Base-by-base conservation (phyloP, 306 rosid genomes). In the Dalbergia cultrata region DNA sequence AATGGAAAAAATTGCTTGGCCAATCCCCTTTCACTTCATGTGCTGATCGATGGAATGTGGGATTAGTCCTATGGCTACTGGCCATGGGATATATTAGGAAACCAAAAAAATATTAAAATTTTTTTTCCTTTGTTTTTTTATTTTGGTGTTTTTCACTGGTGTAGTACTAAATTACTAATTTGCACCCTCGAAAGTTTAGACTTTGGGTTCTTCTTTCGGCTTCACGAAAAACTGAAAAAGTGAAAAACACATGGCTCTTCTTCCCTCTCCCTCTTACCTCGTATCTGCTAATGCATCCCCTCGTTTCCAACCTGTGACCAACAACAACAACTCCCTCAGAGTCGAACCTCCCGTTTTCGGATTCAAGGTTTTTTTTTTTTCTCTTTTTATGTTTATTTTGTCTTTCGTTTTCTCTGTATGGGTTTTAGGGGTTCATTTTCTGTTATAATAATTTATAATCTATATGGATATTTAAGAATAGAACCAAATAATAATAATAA, bases 161-260 rank as follows among this genome's bases (percentile, higher is more conserved):
- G 31, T 26, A 26, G 31, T 26, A 26, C 31, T 26, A 26, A 26
- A 26, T 26, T 26, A 26, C 31, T 0, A 26, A 26, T 0, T 26
- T 26, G 31, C 31, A 26, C 2, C 2, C 31, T 26, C 31, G 31
- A 26, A 26, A 26, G 31, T 26, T 26, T 2, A 26, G 31, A 26
- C 1, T 0, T 26, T 26, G 31, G 31, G 31, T 79, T 75, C 10
- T 70, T 81, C 78, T 78, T 74, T 37, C 69, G 50, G 0, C 9
- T 60, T 19, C 59, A 10, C 12, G 6, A 81, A 16, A n/a, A n/a
- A n/a, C n/a, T n/a, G n/a, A n/a, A n/a, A n/a, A n/a, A n/a, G n/a
- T n/a, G n/a, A 78, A 60, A 26, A 1, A 2, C 31, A 26, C 60
- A 92, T 94, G 97, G 81, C 86, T 72, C 72, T 88, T 54, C 79